Percentiles rank a stretch among this genome's conserved stretches.
phyloP scores from a whole-genome alignment of 768 basidiomycete species.

The Peribolospora baueri region DNA sequence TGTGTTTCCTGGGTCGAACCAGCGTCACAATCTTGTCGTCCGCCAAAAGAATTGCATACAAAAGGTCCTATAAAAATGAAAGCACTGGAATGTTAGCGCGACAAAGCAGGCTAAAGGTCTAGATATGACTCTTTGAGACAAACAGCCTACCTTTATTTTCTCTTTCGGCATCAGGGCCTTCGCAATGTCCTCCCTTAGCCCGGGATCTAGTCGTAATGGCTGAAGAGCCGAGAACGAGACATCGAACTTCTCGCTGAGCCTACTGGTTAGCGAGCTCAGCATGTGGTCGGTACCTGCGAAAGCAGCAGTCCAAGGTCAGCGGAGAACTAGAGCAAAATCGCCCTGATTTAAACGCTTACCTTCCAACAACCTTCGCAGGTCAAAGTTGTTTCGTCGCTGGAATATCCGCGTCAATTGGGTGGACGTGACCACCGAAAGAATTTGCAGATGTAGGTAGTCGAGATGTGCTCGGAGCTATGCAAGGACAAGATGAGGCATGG shows the following conservation, averaged over 20 bases:
- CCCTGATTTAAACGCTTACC: constrained; percentile 24
- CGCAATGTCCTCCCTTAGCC: constrained; percentile 26
- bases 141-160: constrained; percentile 42
- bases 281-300: constrained; percentile 4
- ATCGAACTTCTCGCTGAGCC: constrained; percentile 45
- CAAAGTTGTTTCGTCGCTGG: constrained; percentile 71
- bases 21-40: constrained; percentile 57
- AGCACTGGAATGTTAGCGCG: not conserved
- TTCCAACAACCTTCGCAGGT: constrained; percentile 29
- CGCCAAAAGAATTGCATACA: constrained; percentile 73
- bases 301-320: not conserved
- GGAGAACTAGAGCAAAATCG: not conserved
- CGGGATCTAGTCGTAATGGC: constrained; percentile 2
- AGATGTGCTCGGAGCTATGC: constrained; percentile 69
- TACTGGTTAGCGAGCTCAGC: constrained; percentile 6
- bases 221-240: constrained; percentile 27
- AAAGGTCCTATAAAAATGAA: constrained; percentile 39
- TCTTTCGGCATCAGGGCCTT: constrained; percentile 53
- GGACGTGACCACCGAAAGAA: constrained; percentile 67
- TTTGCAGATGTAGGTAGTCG: constrained; percentile 83
- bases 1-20: constrained; percentile 72
- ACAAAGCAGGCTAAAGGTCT: not conserved
- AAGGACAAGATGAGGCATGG: not conserved
- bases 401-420: constrained; percentile 67
- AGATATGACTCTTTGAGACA: not conserved